Conservation (phyloP, 1,139 yeast species). For the Taiozyma sp. region DNA sequence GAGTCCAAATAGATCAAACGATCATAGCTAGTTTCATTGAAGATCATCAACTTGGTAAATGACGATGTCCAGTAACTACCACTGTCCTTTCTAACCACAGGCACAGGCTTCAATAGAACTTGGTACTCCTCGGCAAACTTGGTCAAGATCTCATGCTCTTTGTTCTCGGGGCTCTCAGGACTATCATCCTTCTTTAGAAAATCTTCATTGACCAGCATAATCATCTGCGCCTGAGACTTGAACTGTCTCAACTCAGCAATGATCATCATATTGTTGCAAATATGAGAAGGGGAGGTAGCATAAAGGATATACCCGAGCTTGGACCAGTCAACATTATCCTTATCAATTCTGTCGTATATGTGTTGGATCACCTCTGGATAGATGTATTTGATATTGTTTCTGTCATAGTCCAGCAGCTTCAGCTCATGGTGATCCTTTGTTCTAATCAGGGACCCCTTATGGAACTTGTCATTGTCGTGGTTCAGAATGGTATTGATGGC, state of each 20-base stretch:
- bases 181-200: conserved; percentile 10
- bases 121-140: conserved; percentile 19
- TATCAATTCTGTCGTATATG: conserved; percentile 7
- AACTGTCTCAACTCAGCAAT: conserved; percentile 29
- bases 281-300: conserved; percentile 35
- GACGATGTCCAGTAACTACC: conserved; percentile 41
- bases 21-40: conserved; percentile 40
- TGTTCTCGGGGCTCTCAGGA: not conserved
- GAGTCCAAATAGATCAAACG: conserved; percentile 37
- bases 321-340: conserved; percentile 26
- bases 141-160: not conserved
- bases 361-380: conserved; percentile 9
- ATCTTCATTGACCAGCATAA: conserved; percentile 28
- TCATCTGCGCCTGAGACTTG: conserved; percentile 33
- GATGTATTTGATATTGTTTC: conserved; percentile 7
- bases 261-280: conserved; percentile 37
- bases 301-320: conserved; percentile 40
- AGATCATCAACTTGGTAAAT: conserved; percentile 47
- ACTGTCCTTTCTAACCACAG: conserved; percentile 16
- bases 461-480: not conserved
- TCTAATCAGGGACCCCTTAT: not conserved
- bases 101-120: conserved; percentile 16
- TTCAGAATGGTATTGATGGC: not conserved
- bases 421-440: not conserved
- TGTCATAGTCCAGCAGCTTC: conserved; percentile 8